Evolutionary conservation across 768 basidiomycete genomes (phyloP), one percentile per base, ranked within the genome.

Genomic region (Russula brevipes): DNA sequence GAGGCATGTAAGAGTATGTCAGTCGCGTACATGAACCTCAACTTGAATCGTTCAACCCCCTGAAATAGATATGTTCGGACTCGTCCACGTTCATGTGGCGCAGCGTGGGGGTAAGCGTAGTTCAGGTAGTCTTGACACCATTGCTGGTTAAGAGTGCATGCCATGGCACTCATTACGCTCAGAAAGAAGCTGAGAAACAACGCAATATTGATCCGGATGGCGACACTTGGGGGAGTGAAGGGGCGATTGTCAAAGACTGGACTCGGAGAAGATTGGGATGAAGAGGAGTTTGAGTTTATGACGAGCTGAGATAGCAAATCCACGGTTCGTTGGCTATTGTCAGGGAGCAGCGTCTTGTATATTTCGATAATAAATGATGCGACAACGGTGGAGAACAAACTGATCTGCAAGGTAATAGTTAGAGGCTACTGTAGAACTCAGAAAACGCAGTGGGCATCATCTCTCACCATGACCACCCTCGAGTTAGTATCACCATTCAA

Each of bases 281-380:
- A 16, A 11, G 41, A 42, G 16, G 41, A 16, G 14, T 11, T 42
- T 14, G 14, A 42, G 14, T 42, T 11, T 16, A 14, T 1, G 41
- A 42, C 14, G 1, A 14, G 41, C 41, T 42, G 41, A 42, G 41
- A 42, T 42, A 65, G 49, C 5, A 64, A 39, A 39, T 17, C 39
- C 7, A 60, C 59, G 10, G 54, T 39, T 31, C 24, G 44, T 33
- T 60, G 57, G 17, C 44, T 11, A 9, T 41, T 44, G 42, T 55
- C 47, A 11, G 68, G 57, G 12, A 47, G 52, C n/a, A 69, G 45
- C 0, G 12, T 50, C 45, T 65, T 54, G 52, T 69, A 69, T 47
- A 51, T 60, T 49, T 68, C 58, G 45, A 69, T 56, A 42, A 69
- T 57, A 31, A 69, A 66, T 36, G 65, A 55, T 35, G 69, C 60